Conservation (phyloP, 768 basidiomycete species). For the Naganishia vaughanmartiniae region DNA sequence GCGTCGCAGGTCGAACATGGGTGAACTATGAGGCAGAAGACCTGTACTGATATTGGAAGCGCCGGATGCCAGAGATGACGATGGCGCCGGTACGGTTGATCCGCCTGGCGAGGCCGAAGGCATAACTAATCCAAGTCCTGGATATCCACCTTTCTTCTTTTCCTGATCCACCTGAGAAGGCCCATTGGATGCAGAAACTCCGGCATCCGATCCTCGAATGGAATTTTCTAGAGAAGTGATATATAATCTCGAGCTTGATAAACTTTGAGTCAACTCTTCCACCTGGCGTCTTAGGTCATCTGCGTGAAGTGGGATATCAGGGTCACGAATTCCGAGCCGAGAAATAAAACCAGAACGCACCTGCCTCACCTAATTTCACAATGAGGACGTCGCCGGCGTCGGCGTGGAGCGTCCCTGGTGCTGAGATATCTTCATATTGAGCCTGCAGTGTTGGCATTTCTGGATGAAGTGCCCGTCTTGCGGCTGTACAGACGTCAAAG, state of each 20-base stretch:
- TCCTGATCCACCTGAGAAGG: neutral
- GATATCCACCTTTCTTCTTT: neutral
- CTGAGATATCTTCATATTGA: neutral
- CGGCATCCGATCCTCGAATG: slow-evolving; percentile 3
- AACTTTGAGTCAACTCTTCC: neutral
- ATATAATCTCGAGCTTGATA: slow-evolving; percentile 10
- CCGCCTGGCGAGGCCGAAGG: neutral
- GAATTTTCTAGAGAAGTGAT: slow-evolving; percentile 15
- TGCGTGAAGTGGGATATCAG: neutral
- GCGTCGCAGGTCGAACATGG: slow-evolving; percentile 17
- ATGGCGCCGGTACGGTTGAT: neutral
- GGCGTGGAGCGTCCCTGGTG: neutral
- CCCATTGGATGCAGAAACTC: neutral
- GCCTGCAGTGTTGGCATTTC: neutral
- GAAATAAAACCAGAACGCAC: neutral
- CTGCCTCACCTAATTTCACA: neutral
- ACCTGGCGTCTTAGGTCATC: neutral
- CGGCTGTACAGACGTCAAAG: neutral
- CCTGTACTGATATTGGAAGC: neutral
- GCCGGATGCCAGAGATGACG: neutral
- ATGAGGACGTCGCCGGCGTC: neutral
- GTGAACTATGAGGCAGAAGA: slow-evolving; percentile 12
- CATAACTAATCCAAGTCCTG: slow-evolving; percentile 5
- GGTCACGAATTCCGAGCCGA: neutral
- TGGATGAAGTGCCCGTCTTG: neutral